A percentile compares a stretch with the other conserved stretches of the same genome.
These are phyloP conservation scores for Jimgerdemannia flammicorona DNA, from an alignment of 192 early-diverging fungal genomes.

Conservation along the genomic window DNA sequence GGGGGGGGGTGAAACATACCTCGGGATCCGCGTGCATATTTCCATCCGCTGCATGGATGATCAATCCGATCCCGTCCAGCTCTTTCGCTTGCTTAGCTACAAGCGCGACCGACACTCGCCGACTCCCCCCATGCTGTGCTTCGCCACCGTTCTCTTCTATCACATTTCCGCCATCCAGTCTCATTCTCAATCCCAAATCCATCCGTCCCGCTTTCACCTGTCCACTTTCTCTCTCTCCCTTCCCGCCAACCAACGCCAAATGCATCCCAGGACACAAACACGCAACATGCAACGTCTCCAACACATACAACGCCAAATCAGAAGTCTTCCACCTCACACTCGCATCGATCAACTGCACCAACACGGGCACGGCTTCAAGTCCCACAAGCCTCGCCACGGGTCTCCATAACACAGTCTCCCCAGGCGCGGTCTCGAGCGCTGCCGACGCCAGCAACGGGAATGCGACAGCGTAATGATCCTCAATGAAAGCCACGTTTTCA, in stretches of 20 bases:
- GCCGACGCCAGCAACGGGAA: neutral
- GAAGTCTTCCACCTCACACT: neutral
- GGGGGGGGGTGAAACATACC: neutral
- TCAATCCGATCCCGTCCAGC: neutral
- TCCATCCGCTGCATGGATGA: neutral
- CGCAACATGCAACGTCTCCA: neutral
- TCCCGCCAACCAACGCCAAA: neutral
- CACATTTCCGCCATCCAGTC: neutral
- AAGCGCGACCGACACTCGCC: neutral
- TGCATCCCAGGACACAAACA: neutral
- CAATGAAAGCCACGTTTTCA: neutral
- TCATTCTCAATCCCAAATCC: too few relatives aligned
- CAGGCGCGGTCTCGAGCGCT: too few relatives aligned
- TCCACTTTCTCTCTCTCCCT: neutral
- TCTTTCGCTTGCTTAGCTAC: neutral
- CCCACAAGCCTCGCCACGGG: neutral
- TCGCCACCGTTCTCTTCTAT: neutral
- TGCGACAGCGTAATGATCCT: neutral
- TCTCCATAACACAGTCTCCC: neutral
- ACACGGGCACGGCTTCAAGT: neutral
- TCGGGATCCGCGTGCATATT: neutral
- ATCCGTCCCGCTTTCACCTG: neutral
- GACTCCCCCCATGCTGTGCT: neutral
- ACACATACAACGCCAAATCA: neutral
- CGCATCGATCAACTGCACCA: neutral